Evolutionary conservation across 2,329 filamentous ascomycete species (phyloP).

Genomic region (Neonectria punicea): DNA sequence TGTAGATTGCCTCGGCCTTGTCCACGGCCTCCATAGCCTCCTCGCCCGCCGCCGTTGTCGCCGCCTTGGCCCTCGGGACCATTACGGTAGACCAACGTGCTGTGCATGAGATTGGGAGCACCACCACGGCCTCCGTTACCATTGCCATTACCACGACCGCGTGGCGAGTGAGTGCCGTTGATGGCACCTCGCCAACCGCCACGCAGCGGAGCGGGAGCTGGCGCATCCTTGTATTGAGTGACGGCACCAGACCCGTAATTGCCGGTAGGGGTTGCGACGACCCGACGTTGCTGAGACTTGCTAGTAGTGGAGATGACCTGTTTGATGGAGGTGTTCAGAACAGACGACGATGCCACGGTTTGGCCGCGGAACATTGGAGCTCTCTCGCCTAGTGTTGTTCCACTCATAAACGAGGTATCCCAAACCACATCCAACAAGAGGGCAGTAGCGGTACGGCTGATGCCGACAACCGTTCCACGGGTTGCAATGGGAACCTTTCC

Average conservation of each 20-base stretch:
- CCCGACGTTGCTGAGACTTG: slow-evolving; percentile 61
- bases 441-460: slow-evolving; percentile 86
- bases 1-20: slow-evolving; percentile 45
- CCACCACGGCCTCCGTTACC: slow-evolving; percentile 51
- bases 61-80: slow-evolving; percentile 47
- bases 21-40: slow-evolving; percentile 45
- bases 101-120: slow-evolving; percentile 59
- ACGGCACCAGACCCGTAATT: slow-evolving; percentile 66
- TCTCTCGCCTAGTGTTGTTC: slow-evolving; percentile 88
- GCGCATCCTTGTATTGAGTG: slow-evolving; percentile 69
- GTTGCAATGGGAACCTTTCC: slow-evolving; percentile 95
- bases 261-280: slow-evolving; percentile 60
- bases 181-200: slow-evolving; percentile 68
- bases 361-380: slow-evolving; percentile 94
- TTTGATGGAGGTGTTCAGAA: slow-evolving; percentile 85
- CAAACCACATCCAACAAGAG: slow-evolving; percentile 92
- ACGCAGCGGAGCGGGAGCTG: slow-evolving; percentile 64
- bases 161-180: slow-evolving; percentile 56
- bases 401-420: slow-evolving; percentile 96
- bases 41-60: slow-evolving; percentile 43
- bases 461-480: slow-evolving; percentile 91
- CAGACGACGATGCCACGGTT: slow-evolving; percentile 87
- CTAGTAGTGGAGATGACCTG: slow-evolving; percentile 79
- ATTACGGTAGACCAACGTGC: slow-evolving; percentile 63
- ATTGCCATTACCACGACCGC: slow-evolving; percentile 53